Conservation (phyloP, 2,329 filamentous ascomycete genomes). For the Teratosphaeria pseudoeucalypti region DNA sequence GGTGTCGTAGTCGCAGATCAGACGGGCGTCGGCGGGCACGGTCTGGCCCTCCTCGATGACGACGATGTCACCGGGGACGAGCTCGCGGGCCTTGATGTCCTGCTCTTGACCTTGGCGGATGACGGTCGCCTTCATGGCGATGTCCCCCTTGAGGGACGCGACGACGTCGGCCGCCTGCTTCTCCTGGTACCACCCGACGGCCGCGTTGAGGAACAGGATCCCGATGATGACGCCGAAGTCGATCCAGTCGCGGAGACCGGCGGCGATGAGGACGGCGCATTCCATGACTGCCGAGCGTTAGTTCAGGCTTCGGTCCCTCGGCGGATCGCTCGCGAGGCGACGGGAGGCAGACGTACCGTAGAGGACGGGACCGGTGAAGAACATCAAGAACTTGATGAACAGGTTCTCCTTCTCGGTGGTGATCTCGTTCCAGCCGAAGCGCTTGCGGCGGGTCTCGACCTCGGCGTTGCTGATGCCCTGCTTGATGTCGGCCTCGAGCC, state of each 20-base stretch:
- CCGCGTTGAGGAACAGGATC: constrained; percentile 64
- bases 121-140: constrained; percentile 62
- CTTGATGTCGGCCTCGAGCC: constrained; percentile 58
- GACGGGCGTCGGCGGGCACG: constrained; percentile 57
- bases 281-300: constrained; percentile 54
- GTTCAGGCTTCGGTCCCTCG: constrained; percentile 3
- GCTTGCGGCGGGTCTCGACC: constrained; percentile 55
- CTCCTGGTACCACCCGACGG: constrained; percentile 72
- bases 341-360: constrained; percentile 49
- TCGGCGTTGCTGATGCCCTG: constrained; percentile 50
- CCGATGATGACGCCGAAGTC: constrained; percentile 69
- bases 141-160: constrained; percentile 64
- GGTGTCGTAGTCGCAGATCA: constrained; percentile 63
- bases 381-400: constrained; percentile 63
- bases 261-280: constrained; percentile 61
- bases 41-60: constrained; percentile 63
- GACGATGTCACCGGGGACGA: constrained; percentile 67
- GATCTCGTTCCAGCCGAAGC: constrained; percentile 61
- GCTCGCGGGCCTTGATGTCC: constrained; percentile 61
- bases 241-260: constrained; percentile 65
- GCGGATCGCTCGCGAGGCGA: no score
- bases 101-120: constrained; percentile 57
- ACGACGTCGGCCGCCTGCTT: constrained; percentile 72
- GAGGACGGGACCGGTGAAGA: constrained; percentile 66
- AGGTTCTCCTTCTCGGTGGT: constrained; percentile 65